A percentile compares a stretch with the other conserved stretches of the same genome.
These are phyloP conservation scores for Ustilaginoidea virens DNA, from an alignment of 2,329 filamentous ascomycete species.

Conservation along the genomic window DNA sequence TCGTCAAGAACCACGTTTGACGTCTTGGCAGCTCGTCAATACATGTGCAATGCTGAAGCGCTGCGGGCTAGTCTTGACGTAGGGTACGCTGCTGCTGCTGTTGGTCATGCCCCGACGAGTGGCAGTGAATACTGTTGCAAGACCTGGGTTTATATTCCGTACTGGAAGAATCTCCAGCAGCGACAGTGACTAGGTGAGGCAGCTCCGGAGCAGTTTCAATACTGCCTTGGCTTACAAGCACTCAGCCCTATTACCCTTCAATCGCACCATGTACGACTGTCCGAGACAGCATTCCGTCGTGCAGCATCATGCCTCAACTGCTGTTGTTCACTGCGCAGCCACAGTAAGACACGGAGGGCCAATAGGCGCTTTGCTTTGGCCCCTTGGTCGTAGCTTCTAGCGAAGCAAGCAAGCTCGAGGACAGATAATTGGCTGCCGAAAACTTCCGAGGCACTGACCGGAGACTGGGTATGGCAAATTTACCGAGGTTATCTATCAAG, in stretches of 20 bases:
- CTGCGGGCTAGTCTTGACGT: constrained; percentile 34
- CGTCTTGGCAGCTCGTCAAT: constrained; percentile 23
- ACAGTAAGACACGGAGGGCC: constrained; percentile 41
- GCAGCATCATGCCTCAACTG: constrained; percentile 34
- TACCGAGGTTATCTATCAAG: too few relatives aligned
- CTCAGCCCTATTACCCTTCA: constrained; percentile 41
- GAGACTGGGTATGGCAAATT: constrained; percentile 51
- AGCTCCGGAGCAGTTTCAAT: constrained; percentile 38
- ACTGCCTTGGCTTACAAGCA: constrained; percentile 46
- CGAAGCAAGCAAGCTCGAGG: constrained; percentile 34
- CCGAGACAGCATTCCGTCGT: constrained; percentile 31
- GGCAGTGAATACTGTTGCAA: constrained; percentile 35
- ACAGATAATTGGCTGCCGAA: constrained; percentile 33
- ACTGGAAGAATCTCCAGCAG: not conserved
- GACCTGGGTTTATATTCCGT: constrained; percentile 8
- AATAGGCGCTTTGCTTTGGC: constrained; percentile 49
- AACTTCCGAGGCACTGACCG: constrained; percentile 37
- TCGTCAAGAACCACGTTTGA: constrained; percentile 37
- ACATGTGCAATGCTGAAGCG: constrained; percentile 28
- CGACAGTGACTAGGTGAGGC: constrained; percentile 18
- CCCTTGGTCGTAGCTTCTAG: constrained; percentile 47
- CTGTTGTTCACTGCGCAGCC: constrained; percentile 36
- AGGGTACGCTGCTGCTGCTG: constrained; percentile 38
- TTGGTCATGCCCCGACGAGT: constrained; percentile 36
- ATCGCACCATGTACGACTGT: constrained; percentile 36